These are phyloP conservation scores for Cupressus sempervirens DNA, from an alignment of 75 land plant genomes.

Conservation along the genomic window DNA sequence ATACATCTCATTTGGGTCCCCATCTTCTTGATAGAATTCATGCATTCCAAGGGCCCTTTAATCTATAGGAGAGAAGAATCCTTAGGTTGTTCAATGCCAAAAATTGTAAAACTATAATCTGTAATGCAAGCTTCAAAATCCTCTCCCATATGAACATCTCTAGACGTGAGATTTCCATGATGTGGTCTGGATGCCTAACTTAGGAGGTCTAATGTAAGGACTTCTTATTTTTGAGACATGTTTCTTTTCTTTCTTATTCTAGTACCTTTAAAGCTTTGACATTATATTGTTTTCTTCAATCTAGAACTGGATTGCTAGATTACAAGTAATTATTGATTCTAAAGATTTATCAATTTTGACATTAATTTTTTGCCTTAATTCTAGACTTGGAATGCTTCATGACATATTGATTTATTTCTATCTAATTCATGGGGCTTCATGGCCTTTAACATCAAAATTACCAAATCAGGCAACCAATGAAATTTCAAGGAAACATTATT, in stretches of 20 bases:
- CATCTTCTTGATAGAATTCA: constrained; percentile 11
- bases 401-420: no score
- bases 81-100: constrained; percentile 13
- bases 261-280: background rate
- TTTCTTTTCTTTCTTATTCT: background rate
- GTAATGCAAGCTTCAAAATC: constrained; percentile 67
- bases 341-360: no score
- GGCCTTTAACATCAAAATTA: no score
- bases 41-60: constrained; percentile 64
- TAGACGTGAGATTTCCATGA: constrained; percentile 68
- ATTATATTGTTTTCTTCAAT: no score
- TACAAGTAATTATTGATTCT: no score
- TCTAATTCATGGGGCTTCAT: no score
- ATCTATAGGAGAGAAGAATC: constrained; percentile 44
- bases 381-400: no score
- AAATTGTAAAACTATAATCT: constrained; percentile 52
- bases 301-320: no score
- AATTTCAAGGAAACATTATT: background rate
- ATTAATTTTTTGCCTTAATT: no score
- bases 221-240: constrained; percentile 34
- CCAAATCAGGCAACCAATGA: no score
- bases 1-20: constrained; percentile 49
- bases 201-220: constrained; percentile 72
- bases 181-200: constrained; percentile 29
- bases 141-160: constrained; percentile 58